phyloP scores from a whole-genome alignment of 805 yeast genomes.

The Wickerhamiella azymoides region DNA sequence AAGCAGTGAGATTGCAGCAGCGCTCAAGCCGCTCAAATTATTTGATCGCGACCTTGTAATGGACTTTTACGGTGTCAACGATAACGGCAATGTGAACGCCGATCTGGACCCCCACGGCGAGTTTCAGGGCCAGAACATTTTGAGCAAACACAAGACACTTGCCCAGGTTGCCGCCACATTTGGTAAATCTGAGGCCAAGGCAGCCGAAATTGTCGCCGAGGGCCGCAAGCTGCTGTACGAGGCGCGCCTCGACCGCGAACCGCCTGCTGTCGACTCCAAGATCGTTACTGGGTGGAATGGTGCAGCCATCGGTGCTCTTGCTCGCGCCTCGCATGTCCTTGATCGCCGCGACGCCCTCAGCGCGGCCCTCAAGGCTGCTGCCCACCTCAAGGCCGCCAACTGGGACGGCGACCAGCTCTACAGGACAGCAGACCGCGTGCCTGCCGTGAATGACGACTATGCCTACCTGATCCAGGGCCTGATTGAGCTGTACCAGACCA shows the following conservation, averaged over 20 bases:
- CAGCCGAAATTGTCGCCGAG: conserved; percentile 16
- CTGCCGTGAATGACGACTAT: conserved; percentile 28
- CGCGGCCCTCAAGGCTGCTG: conserved; percentile 21
- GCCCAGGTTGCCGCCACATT: conserved; percentile 24
- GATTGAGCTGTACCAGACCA: conserved; percentile 25
- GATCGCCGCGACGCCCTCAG: conserved; percentile 15
- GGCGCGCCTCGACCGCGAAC: conserved; percentile 18
- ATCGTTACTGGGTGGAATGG: conserved; percentile 28
- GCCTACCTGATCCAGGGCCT: conserved; percentile 26
- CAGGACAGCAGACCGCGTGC: conserved; percentile 3
- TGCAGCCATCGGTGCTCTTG: conserved; percentile 26
- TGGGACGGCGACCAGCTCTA: conserved; percentile 2
- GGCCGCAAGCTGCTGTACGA: conserved; percentile 18
- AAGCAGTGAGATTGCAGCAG: conserved; percentile 22
- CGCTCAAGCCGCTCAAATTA: conserved; percentile 18
- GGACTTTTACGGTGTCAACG: conserved; percentile 25
- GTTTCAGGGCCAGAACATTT: conserved; percentile 23
- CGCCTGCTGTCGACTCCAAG: conserved; percentile 25
- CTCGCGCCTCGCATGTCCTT: conserved; percentile 21
- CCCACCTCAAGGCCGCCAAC: background rate
- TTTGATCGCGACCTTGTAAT: conserved; percentile 26
- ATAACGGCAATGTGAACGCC: conserved; percentile 26
- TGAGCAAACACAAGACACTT: conserved; percentile 17
- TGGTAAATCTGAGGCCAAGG: conserved; percentile 20
- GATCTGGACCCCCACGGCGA: conserved; percentile 25